A percentile compares a stretch with the other conserved stretches of the same genome.
Evolutionary conservation across 225 moss, liverwort and hornwort species (phyloP).

Genomic region (Takakia lepidozioides): DNA sequence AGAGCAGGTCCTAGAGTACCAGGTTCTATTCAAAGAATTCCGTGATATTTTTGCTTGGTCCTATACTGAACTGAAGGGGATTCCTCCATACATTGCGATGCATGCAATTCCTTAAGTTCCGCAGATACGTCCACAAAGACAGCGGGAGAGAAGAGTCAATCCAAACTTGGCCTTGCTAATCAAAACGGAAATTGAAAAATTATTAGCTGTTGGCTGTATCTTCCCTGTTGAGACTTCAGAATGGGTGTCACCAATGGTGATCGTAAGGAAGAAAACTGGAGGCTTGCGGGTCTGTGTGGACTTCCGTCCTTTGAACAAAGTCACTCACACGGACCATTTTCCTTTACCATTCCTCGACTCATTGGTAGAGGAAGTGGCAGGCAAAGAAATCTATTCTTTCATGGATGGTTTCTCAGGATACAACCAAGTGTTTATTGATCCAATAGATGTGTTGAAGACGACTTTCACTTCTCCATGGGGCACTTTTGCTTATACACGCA

Average conservation of each 20-base stretch:
- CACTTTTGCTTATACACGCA: conserved; percentile 5
- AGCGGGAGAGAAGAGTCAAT: too few species aligned
- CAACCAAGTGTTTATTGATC: conserved; percentile 1
- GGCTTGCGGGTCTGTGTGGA: conserved; percentile 2
- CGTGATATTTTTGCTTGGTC: too few species aligned
- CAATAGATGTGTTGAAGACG: background rate
- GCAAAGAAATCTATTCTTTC: conserved; percentile 5
- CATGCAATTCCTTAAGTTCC: too few species aligned
- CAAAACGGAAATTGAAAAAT: too few species aligned
- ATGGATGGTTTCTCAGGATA: conserved; percentile 9
- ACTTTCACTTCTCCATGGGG: conserved; percentile 4
- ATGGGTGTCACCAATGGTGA: conserved; percentile 8
- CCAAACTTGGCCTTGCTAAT: too few species aligned
- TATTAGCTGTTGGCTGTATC: too few species aligned
- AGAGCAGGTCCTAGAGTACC: too few species aligned
- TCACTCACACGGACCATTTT: conserved; percentile 4
- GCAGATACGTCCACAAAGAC: too few species aligned
- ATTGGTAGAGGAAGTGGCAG: conserved; percentile 3
- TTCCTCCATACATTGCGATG: too few species aligned
- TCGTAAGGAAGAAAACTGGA: conserved; percentile 10
- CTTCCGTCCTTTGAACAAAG: background rate
- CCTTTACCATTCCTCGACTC: conserved; percentile 1
- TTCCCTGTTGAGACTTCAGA: background rate
- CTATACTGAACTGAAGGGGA: too few species aligned
- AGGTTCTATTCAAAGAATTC: too few species aligned